phyloP scores from a whole-genome alignment of 306 rosid genomes.

The Dryas alaskensis region DNA sequence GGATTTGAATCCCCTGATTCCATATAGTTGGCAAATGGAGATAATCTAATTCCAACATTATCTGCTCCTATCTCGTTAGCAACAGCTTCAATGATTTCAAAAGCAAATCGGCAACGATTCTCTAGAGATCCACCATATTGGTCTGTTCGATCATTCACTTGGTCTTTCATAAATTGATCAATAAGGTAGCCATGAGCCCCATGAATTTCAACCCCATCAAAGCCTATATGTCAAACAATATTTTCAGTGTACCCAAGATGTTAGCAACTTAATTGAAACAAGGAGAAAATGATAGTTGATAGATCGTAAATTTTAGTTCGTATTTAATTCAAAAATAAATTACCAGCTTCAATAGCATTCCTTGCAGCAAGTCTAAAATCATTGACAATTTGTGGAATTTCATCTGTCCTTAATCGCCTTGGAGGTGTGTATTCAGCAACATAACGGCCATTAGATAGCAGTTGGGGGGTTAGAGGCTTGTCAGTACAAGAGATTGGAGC shows the following conservation, averaged over 20 bases:
- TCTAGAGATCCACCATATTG: conserved; percentile 47
- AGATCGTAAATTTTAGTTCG: not conserved
- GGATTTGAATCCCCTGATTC: conserved; percentile 69
- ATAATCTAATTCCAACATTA: conserved; percentile 66
- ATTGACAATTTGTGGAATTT: conserved; percentile 53
- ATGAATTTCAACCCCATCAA: conserved; percentile 51
- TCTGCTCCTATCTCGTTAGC: conserved; percentile 52
- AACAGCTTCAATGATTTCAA: conserved; percentile 45
- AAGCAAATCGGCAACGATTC: conserved; percentile 62
- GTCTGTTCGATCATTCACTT: conserved; percentile 38
- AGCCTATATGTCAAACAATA: conserved; percentile 21
- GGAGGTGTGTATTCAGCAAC: conserved; percentile 45
- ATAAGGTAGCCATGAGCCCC: conserved; percentile 40
- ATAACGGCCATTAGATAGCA: conserved; percentile 34
- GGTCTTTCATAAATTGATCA: conserved; percentile 40
- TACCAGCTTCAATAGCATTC: conserved; percentile 80
- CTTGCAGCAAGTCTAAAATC: conserved; percentile 58
- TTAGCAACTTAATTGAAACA: not conserved
- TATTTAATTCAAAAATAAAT: not conserved
- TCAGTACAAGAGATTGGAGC: conserved; percentile 62
- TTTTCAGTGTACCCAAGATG: not conserved
- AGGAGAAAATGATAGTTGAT: not conserved
- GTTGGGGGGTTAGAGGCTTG: conserved; percentile 38
- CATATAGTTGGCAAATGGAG: conserved; percentile 56
- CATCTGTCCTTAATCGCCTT: conserved; percentile 51